A percentile compares a stretch with the other conserved stretches of the same genome.
Evolutionary conservation across 495 filamentous ascomycete species (phyloP).

Genomic region (Hypoxylon cercidicola): DNA sequence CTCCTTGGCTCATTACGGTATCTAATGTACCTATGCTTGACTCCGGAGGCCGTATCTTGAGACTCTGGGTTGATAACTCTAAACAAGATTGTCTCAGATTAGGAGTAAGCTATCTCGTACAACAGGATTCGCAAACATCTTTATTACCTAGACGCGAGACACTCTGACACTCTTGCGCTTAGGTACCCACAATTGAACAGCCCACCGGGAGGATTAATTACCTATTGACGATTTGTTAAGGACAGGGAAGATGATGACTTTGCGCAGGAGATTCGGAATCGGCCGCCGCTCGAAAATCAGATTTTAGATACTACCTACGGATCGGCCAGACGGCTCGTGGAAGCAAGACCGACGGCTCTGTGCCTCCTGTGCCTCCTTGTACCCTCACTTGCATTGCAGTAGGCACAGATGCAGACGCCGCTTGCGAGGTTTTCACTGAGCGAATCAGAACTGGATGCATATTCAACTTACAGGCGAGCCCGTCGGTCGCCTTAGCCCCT

Average conservation of each 20-base stretch:
- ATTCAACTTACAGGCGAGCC: slow-evolving; percentile 22
- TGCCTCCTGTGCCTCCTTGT: neutral
- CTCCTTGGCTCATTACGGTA: slow-evolving; percentile 12
- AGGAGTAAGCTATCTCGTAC: too few species aligned
- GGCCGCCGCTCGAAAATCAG: slow-evolving; percentile 21
- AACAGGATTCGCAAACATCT: too few species aligned
- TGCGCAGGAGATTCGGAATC: slow-evolving; percentile 39
- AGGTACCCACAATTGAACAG: slow-evolving; percentile 28
- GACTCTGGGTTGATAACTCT: neutral
- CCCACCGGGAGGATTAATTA: slow-evolving; percentile 17
- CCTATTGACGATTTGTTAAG: slow-evolving; percentile 15
- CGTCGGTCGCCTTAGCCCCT: slow-evolving; percentile 25
- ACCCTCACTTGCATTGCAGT: slow-evolving; percentile 31
- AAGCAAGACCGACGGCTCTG: slow-evolving; percentile 19
- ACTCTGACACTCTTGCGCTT: slow-evolving; percentile 8
- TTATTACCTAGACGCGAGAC: too few species aligned
- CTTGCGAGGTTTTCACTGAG: slow-evolving; percentile 15
- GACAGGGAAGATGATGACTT: slow-evolving; percentile 42
- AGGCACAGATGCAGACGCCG: slow-evolving; percentile 26
- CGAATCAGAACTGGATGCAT: slow-evolving; percentile 26
- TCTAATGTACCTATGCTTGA: slow-evolving; percentile 16
- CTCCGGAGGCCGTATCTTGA: slow-evolving; percentile 4
- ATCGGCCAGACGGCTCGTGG: slow-evolving; percentile 32
- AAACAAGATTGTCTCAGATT: too few species aligned
- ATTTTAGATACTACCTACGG: slow-evolving; percentile 3